Evolutionary conservation across 768 basidiomycete species (phyloP).

Genomic region (Panaeolus cyanescens): DNA sequence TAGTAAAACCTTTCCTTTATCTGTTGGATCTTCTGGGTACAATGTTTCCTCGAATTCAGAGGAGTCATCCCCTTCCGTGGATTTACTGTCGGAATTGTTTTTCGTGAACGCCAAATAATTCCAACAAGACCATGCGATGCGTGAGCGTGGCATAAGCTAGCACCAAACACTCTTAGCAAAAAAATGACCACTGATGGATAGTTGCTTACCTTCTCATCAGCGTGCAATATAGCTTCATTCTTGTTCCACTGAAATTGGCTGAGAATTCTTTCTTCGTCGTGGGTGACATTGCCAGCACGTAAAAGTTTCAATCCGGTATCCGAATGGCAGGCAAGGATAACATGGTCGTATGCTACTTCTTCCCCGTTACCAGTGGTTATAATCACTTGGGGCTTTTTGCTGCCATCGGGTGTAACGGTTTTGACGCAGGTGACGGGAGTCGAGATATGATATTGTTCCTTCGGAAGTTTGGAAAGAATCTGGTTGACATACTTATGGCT

Average conservation of each 20-base stretch:
- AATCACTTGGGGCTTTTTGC: conserved; percentile 29
- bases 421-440: conserved; percentile 53
- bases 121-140: conserved; percentile 75
- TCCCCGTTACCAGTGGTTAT: conserved; percentile 50
- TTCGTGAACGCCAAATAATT: conserved; percentile 67
- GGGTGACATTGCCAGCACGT: conserved; percentile 48
- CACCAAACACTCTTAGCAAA: too few species aligned
- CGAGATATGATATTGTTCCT: conserved; percentile 56
- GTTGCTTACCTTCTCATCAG: conserved; percentile 55
- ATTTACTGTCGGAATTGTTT: conserved; percentile 1
- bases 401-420: conserved; percentile 20
- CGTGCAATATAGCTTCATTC: conserved; percentile 71
- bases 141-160: conserved; percentile 67
- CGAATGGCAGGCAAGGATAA: conserved; percentile 76
- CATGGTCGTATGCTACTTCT: conserved; percentile 59
- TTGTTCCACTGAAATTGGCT: conserved; percentile 63
- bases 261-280: conserved; percentile 57
- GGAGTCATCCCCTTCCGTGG: conserved; percentile 9
- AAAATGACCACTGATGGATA: not conserved
- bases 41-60: conserved; percentile 10
- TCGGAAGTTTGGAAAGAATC: conserved; percentile 57
- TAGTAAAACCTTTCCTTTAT: not conserved
- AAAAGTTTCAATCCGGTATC: conserved; percentile 59
- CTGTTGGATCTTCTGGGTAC: conserved; percentile 20
- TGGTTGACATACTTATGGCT: conserved; percentile 69